Conservation (phyloP, 1,284 basidiomycete species). For the Phellopilus nigrolimitatus region DNA sequence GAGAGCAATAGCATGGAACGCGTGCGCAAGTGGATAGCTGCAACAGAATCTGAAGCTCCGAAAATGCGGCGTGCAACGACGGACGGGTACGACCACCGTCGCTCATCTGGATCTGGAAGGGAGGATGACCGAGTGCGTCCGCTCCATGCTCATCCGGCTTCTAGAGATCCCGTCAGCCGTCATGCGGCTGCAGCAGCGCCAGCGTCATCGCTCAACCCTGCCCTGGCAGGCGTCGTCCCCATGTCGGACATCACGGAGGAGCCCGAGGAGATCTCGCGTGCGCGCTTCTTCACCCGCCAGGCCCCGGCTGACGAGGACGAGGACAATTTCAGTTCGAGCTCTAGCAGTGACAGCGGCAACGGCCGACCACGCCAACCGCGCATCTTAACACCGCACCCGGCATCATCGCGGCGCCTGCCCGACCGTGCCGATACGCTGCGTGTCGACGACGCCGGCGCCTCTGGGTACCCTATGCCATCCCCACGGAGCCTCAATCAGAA, state of each 20-base stretch:
- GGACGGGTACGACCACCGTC: not conserved
- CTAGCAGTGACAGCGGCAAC: not conserved
- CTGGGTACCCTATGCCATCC: constrained; percentile 8
- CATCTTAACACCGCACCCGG: constrained; percentile 9
- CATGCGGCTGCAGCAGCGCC: constrained; percentile 1
- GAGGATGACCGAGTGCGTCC: too few relatives aligned
- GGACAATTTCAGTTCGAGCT: not conserved
- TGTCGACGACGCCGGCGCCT: not conserved
- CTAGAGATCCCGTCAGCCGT: not conserved
- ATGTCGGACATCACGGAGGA: constrained; percentile 9
- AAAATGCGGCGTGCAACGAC: not conserved
- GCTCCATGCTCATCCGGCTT: too few relatives aligned
- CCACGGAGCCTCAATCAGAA: constrained; percentile 13
- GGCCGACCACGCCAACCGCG: not conserved
- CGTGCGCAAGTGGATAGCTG: constrained; percentile 7
- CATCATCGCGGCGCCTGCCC: not conserved
- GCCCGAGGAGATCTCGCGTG: constrained; percentile 13
- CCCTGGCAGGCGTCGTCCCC: not conserved
- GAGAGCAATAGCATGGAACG: constrained; percentile 7
- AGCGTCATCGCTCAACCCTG: not conserved
- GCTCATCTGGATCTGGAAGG: not conserved
- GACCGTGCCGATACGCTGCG: constrained; percentile 13
- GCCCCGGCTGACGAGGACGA: too few relatives aligned
- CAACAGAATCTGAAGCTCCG: not conserved
- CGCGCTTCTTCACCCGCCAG: not conserved